phyloP scores from a whole-genome alignment of 257 asterid genomes.

The Plantago ovata region DNA sequence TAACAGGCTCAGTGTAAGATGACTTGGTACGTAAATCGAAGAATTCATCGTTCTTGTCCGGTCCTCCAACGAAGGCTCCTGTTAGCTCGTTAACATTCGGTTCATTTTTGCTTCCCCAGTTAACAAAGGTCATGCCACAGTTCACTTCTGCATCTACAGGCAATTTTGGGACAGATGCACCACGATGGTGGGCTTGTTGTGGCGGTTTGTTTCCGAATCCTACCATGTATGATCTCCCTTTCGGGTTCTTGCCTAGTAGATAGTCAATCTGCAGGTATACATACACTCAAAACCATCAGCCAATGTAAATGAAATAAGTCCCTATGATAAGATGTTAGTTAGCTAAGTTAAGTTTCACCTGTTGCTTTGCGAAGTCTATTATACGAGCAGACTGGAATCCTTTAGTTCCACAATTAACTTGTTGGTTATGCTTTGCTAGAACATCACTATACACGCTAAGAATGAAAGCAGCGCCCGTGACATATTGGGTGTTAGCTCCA shows the following conservation, averaged over 20 bases:
- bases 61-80: conserved; percentile 87
- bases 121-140: conserved; percentile 58
- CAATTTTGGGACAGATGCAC: conserved; percentile 72
- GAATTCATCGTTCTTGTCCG: conserved; percentile 56
- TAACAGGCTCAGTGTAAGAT: conserved; percentile 65
- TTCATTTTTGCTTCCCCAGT: conserved; percentile 40
- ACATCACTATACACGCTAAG: conserved; percentile 54
- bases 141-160: conserved; percentile 20
- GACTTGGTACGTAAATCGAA: conserved; percentile 51
- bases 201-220: conserved; percentile 81
- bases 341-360: conserved; percentile 31
- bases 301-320: too few species aligned
- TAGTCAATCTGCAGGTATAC: conserved; percentile 55
- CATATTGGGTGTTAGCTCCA: conserved; percentile 87
- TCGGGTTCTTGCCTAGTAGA: conserved; percentile 62
- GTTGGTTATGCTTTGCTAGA: conserved; percentile 37
- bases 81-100: conserved; percentile 74
- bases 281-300: background rate
- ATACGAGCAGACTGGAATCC: conserved; percentile 29
- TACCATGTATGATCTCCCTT: conserved; percentile 71
- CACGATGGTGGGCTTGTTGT: conserved; percentile 76
- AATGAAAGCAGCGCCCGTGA: conserved; percentile 58
- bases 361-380: conserved; percentile 57
- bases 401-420: conserved; percentile 43
- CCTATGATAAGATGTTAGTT: background rate